Conservation (phyloP, 2,329 filamentous ascomycete genomes). For the Trichocomaceae sp. region DNA sequence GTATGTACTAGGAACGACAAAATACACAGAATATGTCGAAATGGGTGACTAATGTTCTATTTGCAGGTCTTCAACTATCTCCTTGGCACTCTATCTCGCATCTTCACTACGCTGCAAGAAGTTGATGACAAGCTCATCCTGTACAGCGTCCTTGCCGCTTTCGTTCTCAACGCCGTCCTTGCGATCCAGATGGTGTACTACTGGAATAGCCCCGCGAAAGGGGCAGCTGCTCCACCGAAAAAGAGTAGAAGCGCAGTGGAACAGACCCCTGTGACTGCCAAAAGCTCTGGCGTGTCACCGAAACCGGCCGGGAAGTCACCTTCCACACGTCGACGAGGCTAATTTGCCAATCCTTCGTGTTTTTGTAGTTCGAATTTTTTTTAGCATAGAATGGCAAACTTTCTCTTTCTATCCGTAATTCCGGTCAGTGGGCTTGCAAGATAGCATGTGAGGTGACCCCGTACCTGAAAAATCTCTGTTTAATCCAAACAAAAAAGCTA, state of each 20-base stretch:
- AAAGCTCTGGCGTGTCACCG: conserved; percentile 38
- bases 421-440: not conserved
- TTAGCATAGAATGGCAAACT: conserved; percentile 6
- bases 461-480: not conserved
- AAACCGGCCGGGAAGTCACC: conserved; percentile 43
- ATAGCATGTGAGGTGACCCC: not conserved
- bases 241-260: conserved; percentile 26
- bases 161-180: conserved; percentile 79
- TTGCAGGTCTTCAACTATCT: conserved; percentile 95
- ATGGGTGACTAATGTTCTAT: not conserved
- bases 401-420: not conserved
- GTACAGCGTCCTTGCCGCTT: conserved; percentile 88
- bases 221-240: conserved; percentile 26
- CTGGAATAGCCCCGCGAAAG: conserved; percentile 61
- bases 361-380: conserved; percentile 11
- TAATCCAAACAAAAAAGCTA: not conserved
- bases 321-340: conserved; percentile 52
- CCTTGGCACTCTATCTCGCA: conserved; percentile 80
- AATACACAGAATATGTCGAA: not conserved
- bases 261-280: conserved; percentile 16
- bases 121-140: conserved; percentile 95
- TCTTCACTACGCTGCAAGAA: conserved; percentile 96
- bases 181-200: conserved; percentile 91
- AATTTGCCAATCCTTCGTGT: conserved; percentile 1
- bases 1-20: conserved; percentile 44